Percentiles rank a stretch among this genome's conserved stretches.
phyloP scores from a whole-genome alignment of 805 yeast species.

The Candida palmyrensis region DNA sequence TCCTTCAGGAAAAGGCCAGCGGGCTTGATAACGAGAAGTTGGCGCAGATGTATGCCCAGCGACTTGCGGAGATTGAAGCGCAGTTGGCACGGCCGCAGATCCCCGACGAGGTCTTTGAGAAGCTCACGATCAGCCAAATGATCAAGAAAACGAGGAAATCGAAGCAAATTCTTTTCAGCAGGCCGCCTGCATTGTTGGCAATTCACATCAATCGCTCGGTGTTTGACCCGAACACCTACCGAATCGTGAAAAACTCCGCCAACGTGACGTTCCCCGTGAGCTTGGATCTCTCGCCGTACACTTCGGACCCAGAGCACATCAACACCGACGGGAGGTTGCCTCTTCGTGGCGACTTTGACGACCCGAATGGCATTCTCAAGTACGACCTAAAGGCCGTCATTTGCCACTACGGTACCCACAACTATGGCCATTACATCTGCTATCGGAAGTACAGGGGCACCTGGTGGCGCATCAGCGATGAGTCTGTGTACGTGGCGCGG shows the following conservation, averaged over 20 bases:
- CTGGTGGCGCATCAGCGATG: constrained; percentile 97
- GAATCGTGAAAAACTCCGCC: constrained; percentile 79
- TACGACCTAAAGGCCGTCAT: constrained; percentile 82
- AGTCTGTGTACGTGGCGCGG: constrained; percentile 71
- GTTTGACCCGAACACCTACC: constrained; percentile 81
- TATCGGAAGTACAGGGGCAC: constrained; percentile 74
- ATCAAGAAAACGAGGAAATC: constrained; percentile 73
- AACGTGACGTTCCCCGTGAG: constrained; percentile 70
- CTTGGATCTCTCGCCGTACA: constrained; percentile 63
- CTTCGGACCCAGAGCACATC: constrained; percentile 62
- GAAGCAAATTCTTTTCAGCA: constrained; percentile 72
- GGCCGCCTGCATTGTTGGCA: constrained; percentile 79
- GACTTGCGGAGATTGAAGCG: constrained; percentile 24
- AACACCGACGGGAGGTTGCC: constrained; percentile 77
- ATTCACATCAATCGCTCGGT: constrained; percentile 91
- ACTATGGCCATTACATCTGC: constrained; percentile 95
- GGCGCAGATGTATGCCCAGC: constrained; percentile 20
- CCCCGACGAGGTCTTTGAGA: constrained; percentile 73
- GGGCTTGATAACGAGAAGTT: constrained; percentile 26
- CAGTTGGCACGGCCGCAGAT: constrained; percentile 67
- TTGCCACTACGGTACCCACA: constrained; percentile 92
- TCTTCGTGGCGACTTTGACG: constrained; percentile 49
- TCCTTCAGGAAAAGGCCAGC: constrained; percentile 35
- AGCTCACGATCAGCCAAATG: constrained; percentile 69
- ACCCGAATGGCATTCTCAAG: constrained; percentile 23